Evolutionary conservation across 2,329 filamentous ascomycete species (phyloP).

Genomic region (Botrytis hyacinthi): DNA sequence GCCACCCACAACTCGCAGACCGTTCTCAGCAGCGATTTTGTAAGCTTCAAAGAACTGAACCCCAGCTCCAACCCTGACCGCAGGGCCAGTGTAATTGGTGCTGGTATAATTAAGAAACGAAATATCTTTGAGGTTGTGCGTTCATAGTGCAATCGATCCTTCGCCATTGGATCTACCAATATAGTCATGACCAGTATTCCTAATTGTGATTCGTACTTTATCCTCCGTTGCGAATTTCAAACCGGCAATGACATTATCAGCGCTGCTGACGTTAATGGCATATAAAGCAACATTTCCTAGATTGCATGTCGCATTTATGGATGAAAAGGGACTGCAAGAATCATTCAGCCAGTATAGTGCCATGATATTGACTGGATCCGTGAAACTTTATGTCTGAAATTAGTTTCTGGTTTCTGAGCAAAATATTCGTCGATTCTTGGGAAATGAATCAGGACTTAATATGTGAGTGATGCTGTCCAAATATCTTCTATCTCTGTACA

Average conservation of each 20-base stretch:
- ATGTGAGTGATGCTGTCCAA: neutral
- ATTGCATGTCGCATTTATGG: neutral
- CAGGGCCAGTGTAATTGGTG: neutral
- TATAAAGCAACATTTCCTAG: neutral
- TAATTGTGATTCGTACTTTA: neutral
- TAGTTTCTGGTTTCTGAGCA: neutral
- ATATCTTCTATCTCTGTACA: neutral
- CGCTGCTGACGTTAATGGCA: neutral
- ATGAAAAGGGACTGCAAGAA: neutral
- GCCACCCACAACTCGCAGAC: neutral
- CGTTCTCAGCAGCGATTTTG: neutral
- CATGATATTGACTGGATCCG: neutral
- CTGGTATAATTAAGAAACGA: neutral
- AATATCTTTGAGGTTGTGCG: constrained; percentile 1
- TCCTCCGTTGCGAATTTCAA: neutral
- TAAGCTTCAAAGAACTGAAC: neutral
- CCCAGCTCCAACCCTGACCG: neutral
- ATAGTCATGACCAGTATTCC: constrained; percentile 9
- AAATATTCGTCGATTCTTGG: neutral
- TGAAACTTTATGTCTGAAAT: neutral
- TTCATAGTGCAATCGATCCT: neutral
- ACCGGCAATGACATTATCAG: neutral
- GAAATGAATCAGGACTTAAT: neutral
- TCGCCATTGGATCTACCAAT: neutral
- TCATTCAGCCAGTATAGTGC: neutral